Evolutionary conservation across 164 flowering plant genomes (phyloP).

Genomic region (Cinnamomum chago): DNA sequence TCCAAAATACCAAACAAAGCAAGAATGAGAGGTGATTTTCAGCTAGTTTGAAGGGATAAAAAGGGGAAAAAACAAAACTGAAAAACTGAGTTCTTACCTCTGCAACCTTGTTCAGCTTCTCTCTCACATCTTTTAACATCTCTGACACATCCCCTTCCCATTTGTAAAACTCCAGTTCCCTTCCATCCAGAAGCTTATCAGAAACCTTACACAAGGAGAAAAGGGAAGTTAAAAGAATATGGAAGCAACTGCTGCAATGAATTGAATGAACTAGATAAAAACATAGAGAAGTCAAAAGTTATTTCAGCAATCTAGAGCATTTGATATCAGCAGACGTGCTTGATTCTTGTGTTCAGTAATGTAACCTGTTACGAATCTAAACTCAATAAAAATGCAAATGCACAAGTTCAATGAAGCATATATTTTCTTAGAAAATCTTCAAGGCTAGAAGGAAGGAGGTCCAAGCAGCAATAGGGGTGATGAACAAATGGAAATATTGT

Average conservation of each 20-base stretch:
- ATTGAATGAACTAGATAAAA: background rate
- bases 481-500: too few species aligned
- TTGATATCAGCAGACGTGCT: background rate
- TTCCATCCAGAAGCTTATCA: conserved; percentile 56
- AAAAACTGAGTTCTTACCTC: conserved; percentile 43
- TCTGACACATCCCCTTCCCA: conserved; percentile 75
- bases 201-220: conserved; percentile 39
- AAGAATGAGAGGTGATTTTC: background rate
- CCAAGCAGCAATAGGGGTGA: too few species aligned
- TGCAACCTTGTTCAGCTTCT: conserved; percentile 78
- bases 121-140: conserved; percentile 58
- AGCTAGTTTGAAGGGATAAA: background rate
- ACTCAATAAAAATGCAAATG: too few species aligned
- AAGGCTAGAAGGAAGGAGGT: too few species aligned
- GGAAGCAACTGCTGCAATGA: background rate
- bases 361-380: too few species aligned
- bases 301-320: background rate
- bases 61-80: background rate
- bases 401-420: too few species aligned
- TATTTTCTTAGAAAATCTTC: too few species aligned
- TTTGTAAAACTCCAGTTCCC: conserved; percentile 63
- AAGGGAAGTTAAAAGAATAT: background rate
- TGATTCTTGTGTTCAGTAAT: background rate
- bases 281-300: background rate
- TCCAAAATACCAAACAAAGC: background rate